Evolutionary conservation across 257 asterid genomes (phyloP).

Genomic region (Ilex asprella): DNA sequence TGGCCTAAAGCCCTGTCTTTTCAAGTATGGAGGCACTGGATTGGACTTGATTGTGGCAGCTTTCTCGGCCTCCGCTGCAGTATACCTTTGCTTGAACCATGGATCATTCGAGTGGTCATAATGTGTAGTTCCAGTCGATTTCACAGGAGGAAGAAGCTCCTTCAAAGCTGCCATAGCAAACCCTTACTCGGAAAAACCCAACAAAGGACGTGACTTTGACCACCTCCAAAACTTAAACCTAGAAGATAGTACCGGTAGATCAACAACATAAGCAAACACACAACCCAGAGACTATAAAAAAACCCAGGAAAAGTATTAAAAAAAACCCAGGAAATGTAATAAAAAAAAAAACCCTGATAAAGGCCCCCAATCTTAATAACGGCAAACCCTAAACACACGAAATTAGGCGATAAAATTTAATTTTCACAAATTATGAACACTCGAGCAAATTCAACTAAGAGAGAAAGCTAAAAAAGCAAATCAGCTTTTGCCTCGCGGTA

Average conservation of each 20-base stretch:
- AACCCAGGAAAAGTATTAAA: too few species aligned
- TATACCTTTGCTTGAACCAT: slow-evolving; percentile 54
- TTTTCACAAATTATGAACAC: too few species aligned
- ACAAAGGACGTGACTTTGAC: background rate
- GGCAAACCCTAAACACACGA: too few species aligned
- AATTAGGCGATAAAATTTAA: too few species aligned
- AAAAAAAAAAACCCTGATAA: too few species aligned
- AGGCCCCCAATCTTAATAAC: too few species aligned
- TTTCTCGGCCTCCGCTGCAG: slow-evolving; percentile 48
- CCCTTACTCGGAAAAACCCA: background rate
- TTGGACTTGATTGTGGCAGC: slow-evolving; percentile 43
- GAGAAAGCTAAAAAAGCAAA: too few species aligned
- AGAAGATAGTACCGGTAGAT: background rate
- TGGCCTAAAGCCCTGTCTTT: slow-evolving; percentile 80
- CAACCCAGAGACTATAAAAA: too few species aligned
- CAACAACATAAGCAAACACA: too few species aligned
- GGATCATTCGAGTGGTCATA: slow-evolving; percentile 47
- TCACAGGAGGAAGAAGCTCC: slow-evolving; percentile 38
- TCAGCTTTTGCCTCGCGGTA: too few species aligned
- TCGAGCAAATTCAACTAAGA: too few species aligned
- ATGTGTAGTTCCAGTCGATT: slow-evolving; percentile 21
- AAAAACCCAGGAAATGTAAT: too few species aligned
- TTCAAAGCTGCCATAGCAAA: slow-evolving; percentile 32
- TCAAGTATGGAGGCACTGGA: slow-evolving; percentile 64
- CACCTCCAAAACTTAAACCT: background rate